Base-by-base conservation (phyloP, 345 rosid species). In the Tarenaya hassleriana region DNA sequence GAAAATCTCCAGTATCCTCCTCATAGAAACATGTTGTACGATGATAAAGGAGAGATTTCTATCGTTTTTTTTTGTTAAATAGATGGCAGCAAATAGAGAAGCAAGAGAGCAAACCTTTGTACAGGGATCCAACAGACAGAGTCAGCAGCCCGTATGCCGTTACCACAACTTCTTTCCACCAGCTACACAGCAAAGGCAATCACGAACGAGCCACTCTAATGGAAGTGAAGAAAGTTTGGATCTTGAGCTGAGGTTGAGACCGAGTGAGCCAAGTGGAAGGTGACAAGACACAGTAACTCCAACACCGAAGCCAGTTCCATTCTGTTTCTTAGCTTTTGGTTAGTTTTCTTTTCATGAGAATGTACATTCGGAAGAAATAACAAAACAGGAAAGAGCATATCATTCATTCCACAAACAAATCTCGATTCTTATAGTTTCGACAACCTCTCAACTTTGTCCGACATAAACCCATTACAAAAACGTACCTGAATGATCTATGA, bases 161-260 rank as follows among this genome's bases (percentile, higher is more conserved):
- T 60, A 54, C 55, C 73, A 70, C 60, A 72, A 71, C 60, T 72
- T 78, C 64, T 51, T 74, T 15, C 77, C 82, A 21, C 64, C 68
- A 37, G 38, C 71, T 55, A 35, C 35, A 52, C 50, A 38, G 9
- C 70, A 51, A 34, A 39, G 60, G 35, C 74, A 49, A 46, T 48
- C 64, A 17, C 46, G 50, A 33, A 49, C 24, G 42, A 43, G 7
- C 50, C 60, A 20, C 2, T 37, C 48, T 45, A 47, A 60, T 20
- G 58, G n/a, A n/a, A n/a, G 51, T 49, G 76, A 60, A 43, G 84
- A 60, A 55, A 56, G 53, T 42, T 52, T 81, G 39, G 88, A 78
- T 63, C 77, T 81, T 34, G 68, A 76, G 68, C 58, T 81, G 73
- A 73, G 68, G 67, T 49, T 81, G 51, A 73, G 55, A 56, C 45